Evolutionary conservation across 345 rosid species (phyloP), one percentile per base, ranked within the genome.

Genomic region (Pistacia integerrima): DNA sequence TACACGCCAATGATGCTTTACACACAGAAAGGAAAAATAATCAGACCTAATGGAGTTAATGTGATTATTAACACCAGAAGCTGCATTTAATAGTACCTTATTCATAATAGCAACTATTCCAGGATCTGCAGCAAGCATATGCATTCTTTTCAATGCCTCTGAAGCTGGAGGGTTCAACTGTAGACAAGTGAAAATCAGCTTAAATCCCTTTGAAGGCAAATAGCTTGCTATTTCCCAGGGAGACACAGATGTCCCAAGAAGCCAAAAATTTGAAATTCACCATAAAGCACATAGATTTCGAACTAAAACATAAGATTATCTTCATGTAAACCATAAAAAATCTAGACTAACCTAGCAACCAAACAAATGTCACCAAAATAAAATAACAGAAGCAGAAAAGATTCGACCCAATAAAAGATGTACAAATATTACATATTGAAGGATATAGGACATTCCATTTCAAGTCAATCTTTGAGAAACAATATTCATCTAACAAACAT

Each of bases 81-180:
- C 48, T 0, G 9, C 14, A 35, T 68, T 60, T 11, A 46, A 57
- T 20, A 36, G 38, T 79, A 96, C 98, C 98, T 91, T 92, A 85
- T 88, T 88, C 99, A 96, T 93, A 78, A 93, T 73, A 64, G 97
- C 95, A 78, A 87, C 83, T 79, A 96, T 90, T 74, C 98, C 99
- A 81, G 97, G 98, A 84, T 93, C 99, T 49, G 93, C 88, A 76
- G 98, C 97, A 80, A 96, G 97, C 94, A 84, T 96, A 78, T 92
- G 98, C 98, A 96, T 93, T 83, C 90, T 88, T 85, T 85, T 93
- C 78, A 96, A 81, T 63, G 99, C 99, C 87, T 88, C 92, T 67
- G 94, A 85, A 81, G 97, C 79, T 10, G 97, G 91, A 75, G 99
- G 99, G 56, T 87, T 86, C 82, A 96, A 79, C 98, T 96, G 84